A percentile compares a stretch with the other conserved stretches of the same genome.
Conservation (phyloP, 371 early-diverging fungal genomes). For the Mucor irregularis region DNA sequence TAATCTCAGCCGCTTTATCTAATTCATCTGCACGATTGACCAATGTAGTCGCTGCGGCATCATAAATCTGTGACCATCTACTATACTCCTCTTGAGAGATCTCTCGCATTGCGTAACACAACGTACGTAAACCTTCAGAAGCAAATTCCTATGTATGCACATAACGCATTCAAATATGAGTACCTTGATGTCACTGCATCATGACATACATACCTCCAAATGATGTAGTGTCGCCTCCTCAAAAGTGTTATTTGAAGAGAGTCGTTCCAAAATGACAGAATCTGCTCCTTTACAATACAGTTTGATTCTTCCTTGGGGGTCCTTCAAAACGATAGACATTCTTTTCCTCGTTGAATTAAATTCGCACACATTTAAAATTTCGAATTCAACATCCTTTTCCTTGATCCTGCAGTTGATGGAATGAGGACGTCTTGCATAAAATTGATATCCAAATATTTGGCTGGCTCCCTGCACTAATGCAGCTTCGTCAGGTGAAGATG, state of each 20-base stretch:
- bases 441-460: slow-evolving; percentile 59
- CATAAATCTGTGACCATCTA: slow-evolving; percentile 78
- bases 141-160: slow-evolving; percentile 81
- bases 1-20: slow-evolving; percentile 90
- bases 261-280: slow-evolving; percentile 93
- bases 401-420: slow-evolving; percentile 74
- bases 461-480: slow-evolving; percentile 85
- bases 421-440: slow-evolving; percentile 74
- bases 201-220: slow-evolving; percentile 58
- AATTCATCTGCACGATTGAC: slow-evolving; percentile 86
- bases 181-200: no score
- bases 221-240: slow-evolving; percentile 72
- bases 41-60: slow-evolving; percentile 87
- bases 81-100: slow-evolving; percentile 84
- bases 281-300: slow-evolving; percentile 98
- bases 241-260: slow-evolving; percentile 71
- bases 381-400: slow-evolving; percentile 66
- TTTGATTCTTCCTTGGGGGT: slow-evolving; percentile 86
- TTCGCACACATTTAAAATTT: slow-evolving; percentile 92
- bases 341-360: slow-evolving; percentile 98
- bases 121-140: slow-evolving; percentile 88
- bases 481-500: slow-evolving; percentile 90
- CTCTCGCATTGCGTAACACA: slow-evolving; percentile 91
- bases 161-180: no score
- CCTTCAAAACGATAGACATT: slow-evolving; percentile 89